Evolutionary conservation across 495 filamentous ascomycete genomes (phyloP), one percentile per base, ranked within the genome.

Genomic region (Podospora conica): DNA sequence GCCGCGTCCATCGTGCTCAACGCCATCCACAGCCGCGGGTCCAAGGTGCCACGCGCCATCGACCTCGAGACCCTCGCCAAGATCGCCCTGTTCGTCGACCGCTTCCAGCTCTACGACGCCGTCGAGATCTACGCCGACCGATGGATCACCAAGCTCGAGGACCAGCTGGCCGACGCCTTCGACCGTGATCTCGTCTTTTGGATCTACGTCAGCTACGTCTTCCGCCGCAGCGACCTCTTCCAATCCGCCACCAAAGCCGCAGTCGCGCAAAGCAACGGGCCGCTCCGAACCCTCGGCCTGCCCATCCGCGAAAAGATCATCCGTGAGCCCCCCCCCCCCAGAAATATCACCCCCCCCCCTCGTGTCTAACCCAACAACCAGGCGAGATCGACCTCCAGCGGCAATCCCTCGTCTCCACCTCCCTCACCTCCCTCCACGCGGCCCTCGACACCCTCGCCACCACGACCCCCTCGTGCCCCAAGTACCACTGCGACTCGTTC

Each of bases 11-110:
- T 82, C 60, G 57, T 86, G 8, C 68, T 88, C 63, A 77, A 82
- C 24, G 75, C 82, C 18, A 76, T 87, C 21, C 85, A 89, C 73
- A 67, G 77, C 54, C 77, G 77, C 10, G 77, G 73, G 15, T 58
- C 74, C 22, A 62, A 75, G 6, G 71, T 87, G n/a, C 82, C 84
- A 0, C 59, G 66, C 10, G 58, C 67, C 1, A 40, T 85, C 3
- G 68, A 70, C 15, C 65, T 86, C 2, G 78, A 84, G 6, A 78
- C 77, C 28, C 76, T 87, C 7, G 78, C 80, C 2, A 77, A 83
- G 64, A 72, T 87, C 55, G 77, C 81, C 24, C 73, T 81, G 6
- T 68, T 87, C 25, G 78, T 83, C 20, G 83, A 87, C 67, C 80
- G 79, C 58, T 84, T 86, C 62, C 69, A 79, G 40, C 80, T 83